These are phyloP conservation scores for Marsdenia floribunda DNA, from an alignment of 257 asterid genomes.

Conservation along the genomic window DNA sequence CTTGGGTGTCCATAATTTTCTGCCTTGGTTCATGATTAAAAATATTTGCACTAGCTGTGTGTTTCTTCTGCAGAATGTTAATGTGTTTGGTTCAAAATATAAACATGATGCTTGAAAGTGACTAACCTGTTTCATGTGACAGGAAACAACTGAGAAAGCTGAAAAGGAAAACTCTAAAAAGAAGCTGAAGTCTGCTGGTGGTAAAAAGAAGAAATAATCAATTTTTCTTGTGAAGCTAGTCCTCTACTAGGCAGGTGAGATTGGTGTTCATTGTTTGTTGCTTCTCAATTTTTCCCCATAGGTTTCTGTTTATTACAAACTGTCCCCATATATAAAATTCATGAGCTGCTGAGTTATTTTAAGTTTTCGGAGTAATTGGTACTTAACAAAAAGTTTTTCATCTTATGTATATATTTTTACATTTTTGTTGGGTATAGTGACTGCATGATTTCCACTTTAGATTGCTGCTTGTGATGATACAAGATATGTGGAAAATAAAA, in stretches of 20 bases:
- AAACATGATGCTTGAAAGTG: neutral
- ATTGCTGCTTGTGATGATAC: neutral
- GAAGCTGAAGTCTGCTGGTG: slow-evolving; percentile 53
- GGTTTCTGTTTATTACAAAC: neutral
- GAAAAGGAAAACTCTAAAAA: slow-evolving; percentile 66
- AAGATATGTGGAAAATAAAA: neutral
- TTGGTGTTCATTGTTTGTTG: neutral
- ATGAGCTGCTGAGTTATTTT: neutral
- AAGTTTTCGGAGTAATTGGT: neutral
- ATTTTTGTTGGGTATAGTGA: neutral
- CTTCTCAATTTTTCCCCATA: neutral
- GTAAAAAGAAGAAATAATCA: slow-evolving; percentile 60
- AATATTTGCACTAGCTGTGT: neutral
- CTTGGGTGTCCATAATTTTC: neutral
- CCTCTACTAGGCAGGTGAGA: neutral
- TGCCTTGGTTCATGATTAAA: neutral
- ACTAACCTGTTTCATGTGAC: slow-evolving; percentile 11
- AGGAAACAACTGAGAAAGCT: slow-evolving; percentile 56
- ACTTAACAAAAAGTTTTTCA: neutral
- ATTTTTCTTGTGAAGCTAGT: neutral
- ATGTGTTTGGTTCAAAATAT: neutral
- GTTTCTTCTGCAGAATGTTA: neutral
- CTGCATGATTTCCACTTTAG: neutral
- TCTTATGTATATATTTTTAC: neutral
- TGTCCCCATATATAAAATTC: neutral